Conservation (phyloP, 2,329 filamentous ascomycete genomes). For the Dothideomycetes sp. region DNA sequence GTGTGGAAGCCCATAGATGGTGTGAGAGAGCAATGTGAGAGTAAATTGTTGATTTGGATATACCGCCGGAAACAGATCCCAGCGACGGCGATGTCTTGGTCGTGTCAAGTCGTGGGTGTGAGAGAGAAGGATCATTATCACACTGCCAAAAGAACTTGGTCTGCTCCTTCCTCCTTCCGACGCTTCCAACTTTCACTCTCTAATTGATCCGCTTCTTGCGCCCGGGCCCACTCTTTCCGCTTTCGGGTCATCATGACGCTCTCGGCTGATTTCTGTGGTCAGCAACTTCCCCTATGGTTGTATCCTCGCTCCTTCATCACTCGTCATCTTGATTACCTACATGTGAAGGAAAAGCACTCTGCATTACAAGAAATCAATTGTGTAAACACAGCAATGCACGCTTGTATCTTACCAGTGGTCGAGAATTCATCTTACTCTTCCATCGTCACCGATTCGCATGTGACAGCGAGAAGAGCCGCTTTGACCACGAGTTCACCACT, state of each 20-base stretch:
- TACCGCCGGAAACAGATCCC: constrained; percentile 6
- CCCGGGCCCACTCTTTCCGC: constrained; percentile 3
- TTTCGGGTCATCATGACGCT: constrained; percentile 1
- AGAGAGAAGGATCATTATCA: not conserved
- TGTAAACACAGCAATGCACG: no score
- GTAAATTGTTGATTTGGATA: not conserved
- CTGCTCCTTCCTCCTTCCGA: constrained; percentile 1
- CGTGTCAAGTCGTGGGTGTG: not conserved
- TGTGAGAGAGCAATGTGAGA: not conserved
- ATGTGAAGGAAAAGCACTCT: no score
- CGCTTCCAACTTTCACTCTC: not conserved
- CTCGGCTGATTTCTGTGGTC: not conserved
- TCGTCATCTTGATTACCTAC: not conserved
- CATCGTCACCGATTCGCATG: not conserved
- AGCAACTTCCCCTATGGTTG: not conserved
- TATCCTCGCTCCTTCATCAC: not conserved
- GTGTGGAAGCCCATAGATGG: constrained; percentile 12
- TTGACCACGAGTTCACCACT: constrained; percentile 3
- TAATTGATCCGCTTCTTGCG: not conserved
- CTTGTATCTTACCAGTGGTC: no score
- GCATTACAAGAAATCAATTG: no score
- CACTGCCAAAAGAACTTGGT: not conserved
- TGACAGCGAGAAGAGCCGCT: not conserved
- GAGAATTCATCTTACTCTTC: not conserved
- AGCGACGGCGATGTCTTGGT: constrained; percentile 2